Conservation (phyloP, 2,329 filamentous ascomycete genomes). For the Aspergillus spinulosporus region DNA sequence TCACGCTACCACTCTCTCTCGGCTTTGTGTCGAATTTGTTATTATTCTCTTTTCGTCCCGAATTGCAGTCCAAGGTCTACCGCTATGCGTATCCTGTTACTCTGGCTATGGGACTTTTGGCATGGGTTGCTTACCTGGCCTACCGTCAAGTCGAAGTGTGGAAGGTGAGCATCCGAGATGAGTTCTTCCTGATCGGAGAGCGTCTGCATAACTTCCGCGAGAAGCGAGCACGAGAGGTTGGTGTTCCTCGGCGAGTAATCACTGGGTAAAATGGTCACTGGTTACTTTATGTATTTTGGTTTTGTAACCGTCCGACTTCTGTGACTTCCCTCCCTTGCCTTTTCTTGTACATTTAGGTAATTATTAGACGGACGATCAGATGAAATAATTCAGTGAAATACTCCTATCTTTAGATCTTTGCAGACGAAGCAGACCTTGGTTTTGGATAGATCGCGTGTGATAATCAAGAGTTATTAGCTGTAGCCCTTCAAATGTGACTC, state of each 20-base stretch:
- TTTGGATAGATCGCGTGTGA: too few relatives aligned
- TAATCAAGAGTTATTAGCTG: too few relatives aligned
- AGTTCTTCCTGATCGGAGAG: constrained; percentile 95
- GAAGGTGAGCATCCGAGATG: constrained; percentile 81
- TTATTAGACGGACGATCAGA: too few relatives aligned
- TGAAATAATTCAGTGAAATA: too few relatives aligned
- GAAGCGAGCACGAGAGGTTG: constrained; percentile 42
- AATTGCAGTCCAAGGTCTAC: constrained; percentile 51
- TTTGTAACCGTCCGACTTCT: background rate
- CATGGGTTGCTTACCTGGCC: constrained; percentile 41
- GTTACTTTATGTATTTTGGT: background rate
- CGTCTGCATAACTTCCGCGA: constrained; percentile 91
- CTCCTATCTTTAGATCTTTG: too few relatives aligned
- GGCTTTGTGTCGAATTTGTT: constrained; percentile 55
- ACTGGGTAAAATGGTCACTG: constrained; percentile 26
- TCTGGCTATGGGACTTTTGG: constrained; percentile 55
- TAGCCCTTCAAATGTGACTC: too few relatives aligned
- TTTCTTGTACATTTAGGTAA: background rate
- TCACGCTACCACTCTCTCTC: constrained; percentile 64
- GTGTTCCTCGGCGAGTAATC: constrained; percentile 40
- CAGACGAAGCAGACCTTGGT: too few relatives aligned
- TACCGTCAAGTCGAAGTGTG: constrained; percentile 67
- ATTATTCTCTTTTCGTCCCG: constrained; percentile 33
- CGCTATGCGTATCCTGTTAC: constrained; percentile 73
- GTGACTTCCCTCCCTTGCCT: background rate